Conservation (phyloP, 495 filamentous ascomycete genomes). For the Aspergillus olivimuriae region DNA sequence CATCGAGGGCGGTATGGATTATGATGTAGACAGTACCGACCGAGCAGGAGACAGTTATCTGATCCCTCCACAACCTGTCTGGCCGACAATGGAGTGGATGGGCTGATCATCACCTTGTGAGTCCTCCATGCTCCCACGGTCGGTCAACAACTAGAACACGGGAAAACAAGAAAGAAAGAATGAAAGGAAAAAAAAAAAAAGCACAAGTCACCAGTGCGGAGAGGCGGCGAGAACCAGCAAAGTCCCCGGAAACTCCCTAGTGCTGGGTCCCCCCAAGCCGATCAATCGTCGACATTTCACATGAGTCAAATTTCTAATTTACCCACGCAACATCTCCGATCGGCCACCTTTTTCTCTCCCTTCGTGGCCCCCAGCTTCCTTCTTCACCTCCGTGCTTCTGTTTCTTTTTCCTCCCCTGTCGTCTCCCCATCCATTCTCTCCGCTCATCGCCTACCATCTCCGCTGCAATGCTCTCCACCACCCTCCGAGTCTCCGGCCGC, state of each 20-base stretch:
- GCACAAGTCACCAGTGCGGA: not conserved
- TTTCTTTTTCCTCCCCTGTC: conserved; percentile 15
- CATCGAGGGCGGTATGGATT: too few species aligned
- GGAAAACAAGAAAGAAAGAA: not conserved
- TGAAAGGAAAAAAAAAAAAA: not conserved
- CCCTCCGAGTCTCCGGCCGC: conserved; percentile 50
- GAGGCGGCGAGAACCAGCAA: too few species aligned
- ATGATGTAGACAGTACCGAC: too few species aligned
- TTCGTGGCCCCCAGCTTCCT: too few species aligned
- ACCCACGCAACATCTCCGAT: conserved; percentile 32
- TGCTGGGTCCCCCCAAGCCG: conserved; percentile 24
- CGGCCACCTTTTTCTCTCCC: too few species aligned
- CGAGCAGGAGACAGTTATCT: too few species aligned
- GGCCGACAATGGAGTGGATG: too few species aligned
- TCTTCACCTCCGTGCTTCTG: conserved; percentile 19
- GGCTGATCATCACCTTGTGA: too few species aligned
- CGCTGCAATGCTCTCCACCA: conserved; percentile 49
- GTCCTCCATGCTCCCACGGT: too few species aligned
- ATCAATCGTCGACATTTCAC: conserved; percentile 17
- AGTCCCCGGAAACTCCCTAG: conserved; percentile 1
- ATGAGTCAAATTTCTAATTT: conserved; percentile 40
- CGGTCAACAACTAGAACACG: not conserved
- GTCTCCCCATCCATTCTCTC: conserved; percentile 14
- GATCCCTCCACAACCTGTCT: too few species aligned
- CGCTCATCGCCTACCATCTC: conserved; percentile 14